phyloP scores from a whole-genome alignment of 1,139 yeast species.

The Arxiozyma bovina region DNA sequence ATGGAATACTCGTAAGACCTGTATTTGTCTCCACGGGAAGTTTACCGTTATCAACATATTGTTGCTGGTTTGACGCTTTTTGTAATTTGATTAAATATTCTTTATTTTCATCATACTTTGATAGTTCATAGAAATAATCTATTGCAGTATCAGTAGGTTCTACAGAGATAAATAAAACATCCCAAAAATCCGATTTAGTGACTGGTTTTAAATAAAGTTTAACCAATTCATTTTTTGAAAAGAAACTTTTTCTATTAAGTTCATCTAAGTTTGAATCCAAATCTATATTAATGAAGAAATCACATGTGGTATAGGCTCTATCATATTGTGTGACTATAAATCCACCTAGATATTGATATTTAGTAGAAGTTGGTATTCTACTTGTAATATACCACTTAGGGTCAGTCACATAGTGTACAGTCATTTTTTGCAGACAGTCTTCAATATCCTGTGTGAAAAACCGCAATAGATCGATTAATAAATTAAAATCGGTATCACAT shows the following conservation, averaged over 20 bases:
- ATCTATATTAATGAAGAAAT: neutral
- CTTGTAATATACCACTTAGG: neutral
- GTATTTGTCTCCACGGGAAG: neutral
- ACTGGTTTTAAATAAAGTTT: neutral
- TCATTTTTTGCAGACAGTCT: neutral
- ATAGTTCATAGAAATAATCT: neutral
- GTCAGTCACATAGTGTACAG: neutral
- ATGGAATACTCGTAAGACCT: neutral
- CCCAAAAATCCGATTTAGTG: neutral
- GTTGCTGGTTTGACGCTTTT: neutral
- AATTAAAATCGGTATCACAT: conserved; percentile 15
- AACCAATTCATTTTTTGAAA: neutral
- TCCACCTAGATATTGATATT: neutral
- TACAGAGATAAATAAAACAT: neutral
- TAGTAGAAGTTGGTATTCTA: neutral
- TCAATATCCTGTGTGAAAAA: conserved; percentile 8
- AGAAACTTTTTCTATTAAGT: neutral
- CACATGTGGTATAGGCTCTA: neutral
- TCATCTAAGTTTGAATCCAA: neutral
- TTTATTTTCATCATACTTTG: neutral
- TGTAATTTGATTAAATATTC: neutral
- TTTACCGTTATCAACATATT: neutral
- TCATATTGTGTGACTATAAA: neutral
- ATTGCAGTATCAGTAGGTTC: neutral
- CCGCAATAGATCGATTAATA: conserved; percentile 18